Evolutionary conservation across 805 yeast genomes (phyloP).

Genomic region (Candida krabiensis): DNA sequence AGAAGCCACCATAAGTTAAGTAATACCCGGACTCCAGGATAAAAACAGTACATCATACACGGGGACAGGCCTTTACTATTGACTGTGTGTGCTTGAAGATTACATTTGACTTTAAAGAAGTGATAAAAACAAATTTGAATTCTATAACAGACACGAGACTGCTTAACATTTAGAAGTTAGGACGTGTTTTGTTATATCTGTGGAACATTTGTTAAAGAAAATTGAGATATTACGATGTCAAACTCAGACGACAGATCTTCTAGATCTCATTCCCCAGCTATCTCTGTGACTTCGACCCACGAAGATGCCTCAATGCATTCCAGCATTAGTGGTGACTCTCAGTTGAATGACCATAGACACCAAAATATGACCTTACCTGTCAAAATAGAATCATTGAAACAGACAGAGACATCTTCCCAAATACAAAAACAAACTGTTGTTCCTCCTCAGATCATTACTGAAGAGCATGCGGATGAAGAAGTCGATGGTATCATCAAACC

Average conservation of each 20-base stretch:
- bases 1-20: conserved; percentile 14
- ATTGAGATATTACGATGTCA: conserved; percentile 29
- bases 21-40: neutral
- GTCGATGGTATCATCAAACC: conserved; percentile 5
- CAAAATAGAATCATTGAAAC: conserved; percentile 26
- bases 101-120: too few relatives aligned
- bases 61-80: neutral
- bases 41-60: too few relatives aligned
- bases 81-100: neutral
- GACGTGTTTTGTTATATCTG: too few relatives aligned
- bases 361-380: conserved; percentile 35
- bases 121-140: neutral
- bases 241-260: conserved; percentile 21
- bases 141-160: too few relatives aligned
- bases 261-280: conserved; percentile 26
- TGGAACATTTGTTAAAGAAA: too few relatives aligned
- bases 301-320: conserved; percentile 35
- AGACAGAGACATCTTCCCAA: conserved; percentile 3
- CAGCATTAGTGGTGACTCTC: conserved; percentile 35
- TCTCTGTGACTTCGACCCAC: conserved; percentile 29
- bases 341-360: conserved; percentile 36
- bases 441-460: conserved; percentile 5
- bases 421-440: neutral
- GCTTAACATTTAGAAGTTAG: too few relatives aligned
- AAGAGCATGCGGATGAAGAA: conserved; percentile 10